Evolutionary conservation across 805 yeast species (phyloP), one percentile per base, ranked within the genome.

Genomic region (Teunomyces stri): DNA sequence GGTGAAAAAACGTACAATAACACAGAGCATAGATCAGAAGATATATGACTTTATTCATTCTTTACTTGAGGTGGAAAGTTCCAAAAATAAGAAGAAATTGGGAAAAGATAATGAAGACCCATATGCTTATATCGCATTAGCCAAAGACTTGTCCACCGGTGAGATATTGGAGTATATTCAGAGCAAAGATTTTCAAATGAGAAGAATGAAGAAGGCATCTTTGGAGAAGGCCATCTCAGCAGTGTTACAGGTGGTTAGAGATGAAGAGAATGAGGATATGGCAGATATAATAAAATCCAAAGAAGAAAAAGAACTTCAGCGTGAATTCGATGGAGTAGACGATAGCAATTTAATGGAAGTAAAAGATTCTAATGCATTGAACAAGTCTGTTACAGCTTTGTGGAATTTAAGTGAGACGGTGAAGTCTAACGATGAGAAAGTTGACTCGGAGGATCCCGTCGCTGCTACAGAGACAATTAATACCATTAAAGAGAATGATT

Each of bases 321-420:
- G 74, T 40, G 81, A 78, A 36, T 64, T 65, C 28, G 75, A 73
- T 21, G 72, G 64, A 6, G 70, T 72, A 15, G 68, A 67, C 29
- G 70, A 64, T 22, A 62, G 60, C 20, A 79, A 79, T 20, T 54
- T 89, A 47, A 81, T 88, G 87, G 81, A 78, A 3, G 89, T 79
- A 4, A 71, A 69, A 42, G 88, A 87, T 47, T 61, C 74, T 2
- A 91, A 91, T 56, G 69, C 78, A 3, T 76, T 89, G 68, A 92
- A 92, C 63, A 88, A 84, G 58, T 80, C 85, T 16, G 85, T 91
- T 2, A 87, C 87, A 0, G 75, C 81, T 15, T 63, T 82, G 42
- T 91, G 97, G 97, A 75, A 70, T 29, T 45, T 46, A 11, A 43
- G 43, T 1, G 42, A 37, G 0, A 41, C 36, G 3, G 53, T 51